phyloP scores from a whole-genome alignment of 495 filamentous ascomycete species.

The Hypoxylon trugodes region DNA sequence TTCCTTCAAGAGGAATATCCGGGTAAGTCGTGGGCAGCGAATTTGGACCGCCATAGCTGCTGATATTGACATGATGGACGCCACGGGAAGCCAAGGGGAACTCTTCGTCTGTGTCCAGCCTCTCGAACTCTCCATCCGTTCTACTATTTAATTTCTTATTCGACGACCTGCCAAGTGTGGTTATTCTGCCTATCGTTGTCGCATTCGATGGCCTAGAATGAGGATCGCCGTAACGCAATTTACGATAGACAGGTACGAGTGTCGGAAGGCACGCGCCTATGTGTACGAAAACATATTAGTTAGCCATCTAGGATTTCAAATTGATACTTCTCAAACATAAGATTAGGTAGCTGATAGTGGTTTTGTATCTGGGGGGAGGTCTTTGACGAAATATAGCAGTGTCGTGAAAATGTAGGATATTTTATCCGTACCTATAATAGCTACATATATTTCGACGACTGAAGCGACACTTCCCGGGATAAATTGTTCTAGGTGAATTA shows the following conservation, averaged over 20 bases:
- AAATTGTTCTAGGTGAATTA: neutral
- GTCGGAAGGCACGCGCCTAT: constrained; percentile 22
- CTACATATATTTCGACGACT: constrained; percentile 14
- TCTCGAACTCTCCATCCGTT: neutral
- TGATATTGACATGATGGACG: neutral
- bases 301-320: too few relatives aligned
- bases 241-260: constrained; percentile 12
- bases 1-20: neutral
- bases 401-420: too few relatives aligned
- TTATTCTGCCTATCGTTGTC: neutral
- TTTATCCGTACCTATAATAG: constrained; percentile 21
- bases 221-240: neutral
- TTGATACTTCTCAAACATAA: too few relatives aligned
- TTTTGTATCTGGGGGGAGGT: too few relatives aligned
- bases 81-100: neutral
- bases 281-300: too few relatives aligned
- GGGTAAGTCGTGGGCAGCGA: neutral
- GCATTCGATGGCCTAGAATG: neutral
- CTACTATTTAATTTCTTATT: neutral
- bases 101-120: neutral
- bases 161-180: neutral
- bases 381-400: too few relatives aligned
- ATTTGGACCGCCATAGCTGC: neutral
- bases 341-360: too few relatives aligned
- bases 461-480: neutral